Evolutionary conservation across 1,284 basidiomycete species (phyloP).

Genomic region (Ganoderma lingzhi): DNA sequence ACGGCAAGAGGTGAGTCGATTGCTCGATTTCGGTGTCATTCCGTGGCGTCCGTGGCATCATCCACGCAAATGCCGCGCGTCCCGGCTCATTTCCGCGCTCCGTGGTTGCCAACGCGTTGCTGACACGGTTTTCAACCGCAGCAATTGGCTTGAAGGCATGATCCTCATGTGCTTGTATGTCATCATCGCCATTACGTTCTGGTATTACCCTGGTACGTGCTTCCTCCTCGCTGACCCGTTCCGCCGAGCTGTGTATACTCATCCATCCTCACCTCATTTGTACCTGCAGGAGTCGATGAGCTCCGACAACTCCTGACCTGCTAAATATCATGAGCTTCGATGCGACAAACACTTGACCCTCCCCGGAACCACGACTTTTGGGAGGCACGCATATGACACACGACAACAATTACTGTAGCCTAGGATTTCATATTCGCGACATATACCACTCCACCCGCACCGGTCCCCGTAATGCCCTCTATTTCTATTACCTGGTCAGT

Average conservation of each 20-base stretch:
- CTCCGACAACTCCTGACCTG: conserved; percentile 5
- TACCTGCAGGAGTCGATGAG: conserved; percentile 1
- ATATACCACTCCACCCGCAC: background rate
- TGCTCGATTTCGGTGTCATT: background rate
- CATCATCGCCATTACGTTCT: conserved; percentile 69
- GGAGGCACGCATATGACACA: background rate
- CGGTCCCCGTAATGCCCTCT: background rate
- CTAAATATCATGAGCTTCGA: conserved; percentile 2
- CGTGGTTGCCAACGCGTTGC: conserved; percentile 13
- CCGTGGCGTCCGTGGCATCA: background rate
- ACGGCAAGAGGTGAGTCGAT: conserved; percentile 38
- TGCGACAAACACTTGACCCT: background rate
- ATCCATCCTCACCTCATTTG: background rate
- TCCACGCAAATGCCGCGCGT: background rate
- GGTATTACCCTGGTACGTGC: conserved; percentile 66
- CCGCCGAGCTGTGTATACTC: background rate
- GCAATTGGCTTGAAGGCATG: conserved; percentile 45
- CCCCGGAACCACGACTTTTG: background rate
- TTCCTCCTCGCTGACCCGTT: background rate
- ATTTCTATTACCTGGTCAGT: background rate
- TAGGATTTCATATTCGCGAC: background rate
- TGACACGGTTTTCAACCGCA: conserved; percentile 20
- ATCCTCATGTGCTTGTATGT: conserved; percentile 68
- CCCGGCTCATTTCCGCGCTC: conserved; percentile 3
- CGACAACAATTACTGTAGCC: background rate